These are phyloP conservation scores for Sporobolomyces phaffii DNA, from an alignment of 768 basidiomycete genomes.

Conservation along the genomic window DNA sequence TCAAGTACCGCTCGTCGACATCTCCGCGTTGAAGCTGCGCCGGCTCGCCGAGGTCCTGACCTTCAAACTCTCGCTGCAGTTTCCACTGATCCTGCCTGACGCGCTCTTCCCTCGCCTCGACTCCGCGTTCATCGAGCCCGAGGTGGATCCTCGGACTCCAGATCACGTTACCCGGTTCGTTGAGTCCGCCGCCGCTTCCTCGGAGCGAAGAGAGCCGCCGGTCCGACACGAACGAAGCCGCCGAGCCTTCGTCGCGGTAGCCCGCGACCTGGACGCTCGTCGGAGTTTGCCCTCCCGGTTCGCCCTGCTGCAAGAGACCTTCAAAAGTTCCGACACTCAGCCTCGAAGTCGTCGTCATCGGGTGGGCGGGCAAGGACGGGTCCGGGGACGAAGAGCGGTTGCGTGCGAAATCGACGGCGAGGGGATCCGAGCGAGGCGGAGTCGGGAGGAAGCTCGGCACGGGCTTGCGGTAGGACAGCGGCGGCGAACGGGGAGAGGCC, in stretches of 20 bases:
- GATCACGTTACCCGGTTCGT: background rate
- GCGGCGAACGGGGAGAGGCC: background rate
- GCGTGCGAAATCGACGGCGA: conserved; percentile 6
- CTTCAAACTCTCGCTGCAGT: background rate
- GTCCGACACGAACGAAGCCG: background rate
- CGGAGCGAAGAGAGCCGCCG: background rate
- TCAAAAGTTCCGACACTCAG: conserved; percentile 19
- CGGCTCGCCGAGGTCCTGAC: background rate
- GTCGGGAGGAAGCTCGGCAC: conserved; percentile 7
- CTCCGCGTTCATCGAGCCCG: conserved; percentile 2
- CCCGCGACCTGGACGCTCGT: background rate
- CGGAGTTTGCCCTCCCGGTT: background rate
- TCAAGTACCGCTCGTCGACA: background rate
- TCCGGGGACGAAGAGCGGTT: too few species aligned
- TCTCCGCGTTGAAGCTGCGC: background rate
- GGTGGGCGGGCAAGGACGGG: too few species aligned
- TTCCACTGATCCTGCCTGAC: background rate
- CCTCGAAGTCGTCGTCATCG: background rate
- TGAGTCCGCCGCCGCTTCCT: background rate
- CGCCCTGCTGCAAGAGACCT: conserved; percentile 5
- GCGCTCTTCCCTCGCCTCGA: conserved; percentile 18
- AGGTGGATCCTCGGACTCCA: conserved; percentile 19
- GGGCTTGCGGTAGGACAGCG: background rate
- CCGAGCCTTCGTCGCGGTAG: background rate
- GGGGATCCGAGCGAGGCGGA: conserved; percentile 5